Evolutionary conservation across 306 rosid species (phyloP), one percentile per base, ranked within the genome.

Genomic region (Acacia acuminata): DNA sequence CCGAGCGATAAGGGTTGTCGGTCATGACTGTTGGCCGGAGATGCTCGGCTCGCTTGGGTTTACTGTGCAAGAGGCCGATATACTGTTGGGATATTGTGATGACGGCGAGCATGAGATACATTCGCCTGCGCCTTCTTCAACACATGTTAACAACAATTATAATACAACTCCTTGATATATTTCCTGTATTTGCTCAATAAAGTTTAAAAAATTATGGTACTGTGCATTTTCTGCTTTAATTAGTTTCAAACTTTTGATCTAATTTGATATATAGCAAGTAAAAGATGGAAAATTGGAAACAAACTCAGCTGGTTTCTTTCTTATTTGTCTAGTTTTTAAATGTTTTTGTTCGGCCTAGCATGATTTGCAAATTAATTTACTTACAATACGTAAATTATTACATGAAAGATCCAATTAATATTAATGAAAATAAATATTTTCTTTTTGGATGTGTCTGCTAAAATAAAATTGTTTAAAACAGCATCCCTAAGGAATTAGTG

Each of bases 11-110:
- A 51, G 79, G 67, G 71, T 81, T 24, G 88, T 90, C 42, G 87
- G 82, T 2, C 92, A 76, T 11, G 87, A 90, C 30, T 92, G 97
- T 69, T 89, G 97, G 94, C 94, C 94, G 2, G 79, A 83, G 19
- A 72, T 92, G 85, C 85, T 92, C 56, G 53, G 77, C 32, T 84
- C 93, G 0, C 74, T 92, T 24, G 97, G 97, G 14, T 84, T 87
- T 66, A 90, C 93, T 11, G 19, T 42, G 0, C 63, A 87, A 77
- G 97, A 90, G 84, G 87, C 84, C 58, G 85, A 83, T 68, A 16
- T 86, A 17, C 87, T 90, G 0, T 73, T 83, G 27, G 89, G 86
- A 34, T 92, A 87, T 45, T 90, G 94, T 51, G 87, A 87, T 5
- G 24, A 16, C 17, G 71, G 16, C 1, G 71, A 32, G 4, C 19